Conservation (phyloP, 2,329 filamentous ascomycete genomes). For the Arachnopeziza araneosa region DNA sequence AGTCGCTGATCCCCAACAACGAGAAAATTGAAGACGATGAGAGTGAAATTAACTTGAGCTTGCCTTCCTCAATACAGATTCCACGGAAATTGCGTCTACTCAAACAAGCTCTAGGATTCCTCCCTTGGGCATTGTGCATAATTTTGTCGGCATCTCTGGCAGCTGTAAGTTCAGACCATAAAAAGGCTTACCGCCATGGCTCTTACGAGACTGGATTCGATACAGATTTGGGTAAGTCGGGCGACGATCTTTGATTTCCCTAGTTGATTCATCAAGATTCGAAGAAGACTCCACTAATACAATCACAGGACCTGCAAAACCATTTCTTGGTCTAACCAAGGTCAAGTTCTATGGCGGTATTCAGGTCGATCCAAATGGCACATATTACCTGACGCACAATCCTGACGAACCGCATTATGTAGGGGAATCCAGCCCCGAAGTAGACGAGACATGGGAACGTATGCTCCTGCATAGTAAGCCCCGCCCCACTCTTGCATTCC, state of each 20-base stretch:
- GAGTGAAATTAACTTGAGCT: neutral
- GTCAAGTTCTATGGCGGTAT: slow-evolving; percentile 5
- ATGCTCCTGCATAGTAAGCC: slow-evolving; percentile 3
- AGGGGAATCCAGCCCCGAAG: slow-evolving; percentile 1
- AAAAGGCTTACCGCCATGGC: neutral
- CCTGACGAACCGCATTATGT: slow-evolving; percentile 3
- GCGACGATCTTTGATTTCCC: too few relatives aligned
- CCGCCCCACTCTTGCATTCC: neutral
- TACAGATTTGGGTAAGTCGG: neutral
- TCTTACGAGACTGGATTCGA: slow-evolving; percentile 3
- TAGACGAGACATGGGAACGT: slow-evolving; percentile 2
- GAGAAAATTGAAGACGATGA: slow-evolving; percentile 1
- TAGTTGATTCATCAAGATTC: neutral
- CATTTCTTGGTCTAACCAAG: slow-evolving; percentile 2
- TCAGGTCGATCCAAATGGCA: slow-evolving; percentile 3
- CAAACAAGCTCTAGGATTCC: neutral
- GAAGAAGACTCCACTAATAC: neutral
- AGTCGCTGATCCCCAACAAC: neutral
- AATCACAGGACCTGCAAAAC: neutral
- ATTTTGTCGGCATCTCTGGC: neutral
- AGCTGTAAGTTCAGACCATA: neutral
- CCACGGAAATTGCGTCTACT: neutral
- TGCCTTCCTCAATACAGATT: neutral
- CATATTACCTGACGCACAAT: slow-evolving; percentile 1
- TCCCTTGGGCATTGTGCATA: slow-evolving; percentile 1